These are phyloP conservation scores for Coemansia sp. DNA, from an alignment of 192 early-diverging fungal genomes.

Conservation along the genomic window DNA sequence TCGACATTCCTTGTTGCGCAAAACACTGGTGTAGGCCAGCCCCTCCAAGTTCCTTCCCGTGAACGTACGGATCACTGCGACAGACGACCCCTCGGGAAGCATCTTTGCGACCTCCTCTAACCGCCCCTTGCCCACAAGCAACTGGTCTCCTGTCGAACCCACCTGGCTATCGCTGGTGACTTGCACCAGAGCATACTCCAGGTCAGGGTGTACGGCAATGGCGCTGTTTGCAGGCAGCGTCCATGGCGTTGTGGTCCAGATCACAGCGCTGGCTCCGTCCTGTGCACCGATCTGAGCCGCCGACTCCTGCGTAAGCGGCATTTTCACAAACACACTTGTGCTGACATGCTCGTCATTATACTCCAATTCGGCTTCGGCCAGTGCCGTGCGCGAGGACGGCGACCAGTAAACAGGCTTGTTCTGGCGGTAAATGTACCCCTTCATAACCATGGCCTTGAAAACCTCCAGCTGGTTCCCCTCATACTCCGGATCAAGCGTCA, in stretches of 20 bases:
- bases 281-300: conserved; percentile 4
- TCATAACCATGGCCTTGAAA: conserved; percentile 66
- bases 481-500: conserved; percentile 66
- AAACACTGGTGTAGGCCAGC: conserved; percentile 52
- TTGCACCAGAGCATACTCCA: conserved; percentile 54
- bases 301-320: conserved; percentile 44
- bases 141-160: not conserved
- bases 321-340: conserved; percentile 64
- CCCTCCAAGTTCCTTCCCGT: conserved; percentile 52
- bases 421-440: conserved; percentile 68
- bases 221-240: conserved; percentile 72
- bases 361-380: conserved; percentile 76
- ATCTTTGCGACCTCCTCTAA: conserved; percentile 9
- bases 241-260: conserved; percentile 84
- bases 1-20: conserved; percentile 44
- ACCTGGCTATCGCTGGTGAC: conserved; percentile 8
- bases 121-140: conserved; percentile 25
- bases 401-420: conserved; percentile 82
- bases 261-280: conserved; percentile 38
- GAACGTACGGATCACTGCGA: conserved; percentile 1
- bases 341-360: conserved; percentile 71
- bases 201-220: conserved; percentile 59
- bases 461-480: conserved; percentile 66
- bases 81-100: conserved; percentile 4
- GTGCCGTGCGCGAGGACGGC: conserved; percentile 72